A percentile compares a stretch with the other conserved stretches of the same genome.
Conservation (phyloP, 768 basidiomycete genomes). For the Trametes villosa region DNA sequence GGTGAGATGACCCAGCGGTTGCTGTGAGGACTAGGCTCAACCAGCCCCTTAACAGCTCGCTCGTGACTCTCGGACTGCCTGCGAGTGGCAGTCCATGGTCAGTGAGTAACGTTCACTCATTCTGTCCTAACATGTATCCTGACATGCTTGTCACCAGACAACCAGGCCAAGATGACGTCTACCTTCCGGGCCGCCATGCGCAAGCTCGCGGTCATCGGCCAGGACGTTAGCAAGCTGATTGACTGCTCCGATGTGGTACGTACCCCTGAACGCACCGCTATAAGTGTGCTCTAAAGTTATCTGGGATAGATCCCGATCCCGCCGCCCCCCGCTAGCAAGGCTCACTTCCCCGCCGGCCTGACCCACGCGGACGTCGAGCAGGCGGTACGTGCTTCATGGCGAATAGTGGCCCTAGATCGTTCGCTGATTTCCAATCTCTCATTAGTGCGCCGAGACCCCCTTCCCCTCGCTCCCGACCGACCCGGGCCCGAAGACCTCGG, state of each 20-base stretch:
- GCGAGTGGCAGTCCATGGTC: constrained; percentile 37
- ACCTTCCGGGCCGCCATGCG: constrained; percentile 16
- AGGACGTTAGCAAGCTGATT: constrained; percentile 10
- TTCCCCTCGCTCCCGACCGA: constrained; percentile 26
- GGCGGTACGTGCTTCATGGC: constrained; percentile 25
- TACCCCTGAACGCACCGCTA: too few relatives aligned
- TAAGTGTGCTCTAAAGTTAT: background rate
- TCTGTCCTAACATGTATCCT: background rate
- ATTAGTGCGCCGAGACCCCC: constrained; percentile 16
- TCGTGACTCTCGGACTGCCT: constrained; percentile 38
- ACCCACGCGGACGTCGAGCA: constrained; percentile 26
- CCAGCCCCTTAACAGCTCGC: constrained; percentile 21
- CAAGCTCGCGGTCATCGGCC: constrained; percentile 10
- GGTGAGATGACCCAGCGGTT: constrained; percentile 1
- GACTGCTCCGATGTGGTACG: constrained; percentile 18
- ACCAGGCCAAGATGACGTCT: constrained; percentile 8
- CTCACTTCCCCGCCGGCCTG: constrained; percentile 28
- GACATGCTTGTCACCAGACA: background rate
- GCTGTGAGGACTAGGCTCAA: background rate
- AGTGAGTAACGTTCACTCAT: background rate
- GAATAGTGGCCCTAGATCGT: too few relatives aligned
- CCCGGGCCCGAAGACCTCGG: constrained; percentile 37
- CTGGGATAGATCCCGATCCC: constrained; percentile 6
- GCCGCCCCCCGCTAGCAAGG: constrained; percentile 2
- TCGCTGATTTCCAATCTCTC: background rate